phyloP scores from a whole-genome alignment of 495 filamentous ascomycete species.

The Penicillium paradoxum region DNA sequence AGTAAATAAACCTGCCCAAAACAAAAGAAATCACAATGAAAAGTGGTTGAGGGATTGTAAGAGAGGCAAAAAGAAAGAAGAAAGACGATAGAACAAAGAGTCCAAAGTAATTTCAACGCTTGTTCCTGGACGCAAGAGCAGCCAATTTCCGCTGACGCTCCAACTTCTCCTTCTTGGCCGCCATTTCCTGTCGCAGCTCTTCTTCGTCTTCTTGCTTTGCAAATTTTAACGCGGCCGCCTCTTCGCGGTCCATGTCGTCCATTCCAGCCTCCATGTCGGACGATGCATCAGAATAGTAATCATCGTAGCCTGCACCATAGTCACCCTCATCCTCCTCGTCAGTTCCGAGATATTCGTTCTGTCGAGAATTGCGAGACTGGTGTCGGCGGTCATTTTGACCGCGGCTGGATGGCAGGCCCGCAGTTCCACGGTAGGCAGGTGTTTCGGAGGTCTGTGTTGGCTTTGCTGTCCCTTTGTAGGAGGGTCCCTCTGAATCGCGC shows the following conservation, averaged over 20 bases:
- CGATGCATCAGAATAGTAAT: constrained; percentile 50
- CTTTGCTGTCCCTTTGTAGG: constrained; percentile 52
- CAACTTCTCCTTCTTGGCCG: constrained; percentile 52
- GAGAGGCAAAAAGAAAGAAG: constrained; percentile 14
- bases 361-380: constrained; percentile 29
- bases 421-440: constrained; percentile 55
- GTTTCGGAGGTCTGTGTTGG: constrained; percentile 32
- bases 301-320: constrained; percentile 47
- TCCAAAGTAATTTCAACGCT: constrained; percentile 17
- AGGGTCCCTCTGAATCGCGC: constrained; percentile 28
- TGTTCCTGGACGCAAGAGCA: constrained; percentile 40
- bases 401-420: constrained; percentile 26
- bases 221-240: constrained; percentile 41
- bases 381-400: constrained; percentile 32
- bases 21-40: constrained; percentile 8
- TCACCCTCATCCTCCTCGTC: constrained; percentile 47
- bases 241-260: constrained; percentile 56
- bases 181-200: constrained; percentile 49
- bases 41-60: neutral
- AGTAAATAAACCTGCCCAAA: constrained; percentile 7
- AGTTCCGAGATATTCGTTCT: constrained; percentile 45
- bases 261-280: constrained; percentile 65
- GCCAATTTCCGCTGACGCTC: constrained; percentile 50
- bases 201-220: constrained; percentile 58
- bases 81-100: constrained; percentile 7